Evolutionary conservation across 2,329 filamentous ascomycete genomes (phyloP), one percentile per base, ranked within the genome.

Genomic region (Dactylellina leptospora): DNA sequence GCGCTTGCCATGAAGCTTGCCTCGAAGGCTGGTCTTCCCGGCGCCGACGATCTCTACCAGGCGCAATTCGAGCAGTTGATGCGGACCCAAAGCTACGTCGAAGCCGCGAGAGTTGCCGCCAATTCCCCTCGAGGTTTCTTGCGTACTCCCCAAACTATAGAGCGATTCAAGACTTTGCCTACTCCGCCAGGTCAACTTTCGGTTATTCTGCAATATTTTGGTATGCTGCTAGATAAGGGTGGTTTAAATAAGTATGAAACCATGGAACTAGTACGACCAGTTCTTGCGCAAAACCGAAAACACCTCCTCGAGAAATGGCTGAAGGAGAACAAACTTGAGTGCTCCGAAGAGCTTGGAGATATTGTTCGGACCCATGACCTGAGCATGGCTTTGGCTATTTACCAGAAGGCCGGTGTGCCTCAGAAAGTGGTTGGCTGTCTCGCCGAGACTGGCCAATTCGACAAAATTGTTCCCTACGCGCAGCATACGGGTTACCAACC

Each of bases 301-400:
- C 92, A 97, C 78, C 83, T 99, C 23, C 86, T 99, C 25, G 95
- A 97, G 82, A 99, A 99, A 82, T 99, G 96, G 96, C 86, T 97
- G 80, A 90, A 90, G 78, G 95, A 97, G 82, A 90, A 92, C 81
- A 99, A 99, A 84, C 85, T 99, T 44, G 91, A 96, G 80, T 93
- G 90, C 82, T 97, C 95, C 0, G 95, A 99, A 82, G 91, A 97
- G 81, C 87, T 99, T 53, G 95, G 95, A 82, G 96, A 99, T 80
- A 87, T 96, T 77, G 90, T 97, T 54, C 90, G 95, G 50, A 85
- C 90, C 18, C 92, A 97, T 77, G 95, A 99, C 79, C 84, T 96
- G 77, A 89, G 89, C 79, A 85, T 97, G 78, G 95, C 96, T 25
- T 84, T 99, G 64, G 86, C 84, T 71, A 92, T 99, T 76, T 99